phyloP scores from a whole-genome alignment of 345 rosid species.

The Acer saccharum region DNA sequence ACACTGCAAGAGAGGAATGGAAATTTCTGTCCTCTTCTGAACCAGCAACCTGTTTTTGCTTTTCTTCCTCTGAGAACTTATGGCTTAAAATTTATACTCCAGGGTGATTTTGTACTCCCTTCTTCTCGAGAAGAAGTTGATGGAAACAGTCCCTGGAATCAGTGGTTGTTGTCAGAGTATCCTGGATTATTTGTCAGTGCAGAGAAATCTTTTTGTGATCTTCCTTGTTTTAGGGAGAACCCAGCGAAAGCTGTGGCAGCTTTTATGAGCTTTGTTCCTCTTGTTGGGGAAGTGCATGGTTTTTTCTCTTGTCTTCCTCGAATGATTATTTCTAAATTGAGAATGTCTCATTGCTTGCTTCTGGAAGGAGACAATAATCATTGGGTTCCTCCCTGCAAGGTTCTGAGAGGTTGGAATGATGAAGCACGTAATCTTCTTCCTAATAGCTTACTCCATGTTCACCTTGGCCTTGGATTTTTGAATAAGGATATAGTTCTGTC shows the following conservation, averaged over 20 bases:
- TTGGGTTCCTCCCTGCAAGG: slow-evolving; percentile 94
- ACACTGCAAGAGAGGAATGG: slow-evolving; percentile 68
- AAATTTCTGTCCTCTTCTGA: slow-evolving; percentile 57
- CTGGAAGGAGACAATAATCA: slow-evolving; percentile 68
- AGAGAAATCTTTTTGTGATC: slow-evolving; percentile 67
- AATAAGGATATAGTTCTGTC: slow-evolving; percentile 68
- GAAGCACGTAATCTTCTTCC: slow-evolving; percentile 58
- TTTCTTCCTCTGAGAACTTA: slow-evolving; percentile 97
- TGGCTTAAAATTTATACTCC: slow-evolving; percentile 90
- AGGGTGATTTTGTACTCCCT: slow-evolving; percentile 94
- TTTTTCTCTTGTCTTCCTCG: slow-evolving; percentile 82
- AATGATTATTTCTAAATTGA: slow-evolving; percentile 57
- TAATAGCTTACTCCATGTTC: slow-evolving; percentile 62
- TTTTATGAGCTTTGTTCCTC: slow-evolving; percentile 88
- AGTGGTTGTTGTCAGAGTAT: slow-evolving; percentile 79
- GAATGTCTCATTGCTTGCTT: slow-evolving; percentile 70
- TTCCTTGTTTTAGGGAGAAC: slow-evolving; percentile 74
- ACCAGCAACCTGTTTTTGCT: slow-evolving; percentile 85
- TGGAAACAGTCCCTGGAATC: slow-evolving; percentile 91
- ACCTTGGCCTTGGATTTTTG: slow-evolving; percentile 84
- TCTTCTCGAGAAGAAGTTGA: slow-evolving; percentile 98
- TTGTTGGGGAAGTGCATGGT: slow-evolving; percentile 90
- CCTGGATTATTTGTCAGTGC: slow-evolving; percentile 77
- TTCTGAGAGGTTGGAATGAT: slow-evolving; percentile 83
- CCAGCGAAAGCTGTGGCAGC: slow-evolving; percentile 83